These are phyloP conservation scores for Penicillium simplicissimum DNA, from an alignment of 495 filamentous ascomycete genomes.

Conservation along the genomic window DNA sequence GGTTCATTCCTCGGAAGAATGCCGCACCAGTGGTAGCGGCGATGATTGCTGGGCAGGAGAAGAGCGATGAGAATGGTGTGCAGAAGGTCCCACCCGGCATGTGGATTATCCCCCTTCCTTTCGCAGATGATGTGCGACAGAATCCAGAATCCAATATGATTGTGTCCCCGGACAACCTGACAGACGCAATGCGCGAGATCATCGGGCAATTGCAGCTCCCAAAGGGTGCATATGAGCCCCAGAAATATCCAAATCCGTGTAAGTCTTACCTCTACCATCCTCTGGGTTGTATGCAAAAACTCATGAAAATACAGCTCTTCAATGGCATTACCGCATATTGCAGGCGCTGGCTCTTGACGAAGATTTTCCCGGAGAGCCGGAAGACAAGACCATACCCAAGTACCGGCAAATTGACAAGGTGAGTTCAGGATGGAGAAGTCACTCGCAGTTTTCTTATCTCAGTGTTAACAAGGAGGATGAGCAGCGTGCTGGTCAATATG, in stretches of 20 bases:
- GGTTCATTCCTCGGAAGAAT: slow-evolving; percentile 84
- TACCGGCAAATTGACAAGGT: slow-evolving; percentile 82
- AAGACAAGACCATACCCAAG: slow-evolving; percentile 85
- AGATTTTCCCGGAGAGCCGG: slow-evolving; percentile 74
- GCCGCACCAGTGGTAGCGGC: slow-evolving; percentile 76
- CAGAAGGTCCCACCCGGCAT: slow-evolving; percentile 79
- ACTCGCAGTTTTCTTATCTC: slow-evolving; percentile 9
- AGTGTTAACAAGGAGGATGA: neutral
- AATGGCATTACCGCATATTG: slow-evolving; percentile 97
- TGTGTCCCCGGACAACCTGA: slow-evolving; percentile 65
- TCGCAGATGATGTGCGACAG: slow-evolving; percentile 84
- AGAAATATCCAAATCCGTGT: slow-evolving; percentile 87
- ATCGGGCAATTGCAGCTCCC: slow-evolving; percentile 89
- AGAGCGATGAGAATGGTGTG: slow-evolving; percentile 63
- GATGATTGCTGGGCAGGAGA: slow-evolving; percentile 72
- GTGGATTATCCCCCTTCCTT: slow-evolving; percentile 87
- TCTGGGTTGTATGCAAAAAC: neutral
- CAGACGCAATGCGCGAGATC: slow-evolving; percentile 77
- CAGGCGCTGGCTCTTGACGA: slow-evolving; percentile 93
- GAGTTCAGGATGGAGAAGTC: slow-evolving; percentile 4
- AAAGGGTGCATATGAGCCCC: slow-evolving; percentile 76
- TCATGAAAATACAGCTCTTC: slow-evolving; percentile 54
- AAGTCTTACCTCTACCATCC: slow-evolving; percentile 12
- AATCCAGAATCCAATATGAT: slow-evolving; percentile 61
- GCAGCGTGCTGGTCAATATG: slow-evolving; percentile 69